Evolutionary conservation across 345 rosid genomes (phyloP), one percentile per base, ranked within the genome.

Genomic region (Zanthoxylum bungeanum): DNA sequence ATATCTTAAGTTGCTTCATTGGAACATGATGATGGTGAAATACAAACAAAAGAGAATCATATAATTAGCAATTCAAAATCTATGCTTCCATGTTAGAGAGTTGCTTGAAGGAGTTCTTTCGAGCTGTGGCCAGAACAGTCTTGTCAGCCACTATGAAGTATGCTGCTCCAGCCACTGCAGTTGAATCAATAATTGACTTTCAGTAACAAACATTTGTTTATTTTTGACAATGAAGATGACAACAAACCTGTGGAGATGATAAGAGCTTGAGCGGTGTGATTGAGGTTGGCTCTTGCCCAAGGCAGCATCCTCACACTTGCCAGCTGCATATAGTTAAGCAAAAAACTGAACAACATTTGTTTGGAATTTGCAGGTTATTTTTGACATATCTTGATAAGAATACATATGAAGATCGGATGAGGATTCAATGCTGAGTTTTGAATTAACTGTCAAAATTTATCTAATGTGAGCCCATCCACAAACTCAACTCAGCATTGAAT

Each of bases 111-210:
- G 95, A 90, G 78, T 90, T 90, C 82, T 37, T 90, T 76, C 97
- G 75, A 53, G 97, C 97, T 0, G 88, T 89, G 10, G 87, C 88
- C 69, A 94, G 79, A 75, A 94, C 87, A 40, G 98, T 92, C 92
- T 92, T 94, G 88, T 94, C 97, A 9, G 97, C 97, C 19, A 89
- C 91, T 69, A 94, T 90, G 77, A 94, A 94, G 83, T 88, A 94
- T 6, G 97, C 97, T 8, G 97, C 97, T 59, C 91, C 91, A 11
- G 97, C 87, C 81, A 81, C 97, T 87, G 86, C 21, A 76, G 30
- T 27, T 4, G 31, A 73, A 58, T 37, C 3, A 21, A 59, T 42
- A 17, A 57, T 12, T n/a, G n/a, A n/a, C n/a, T 57, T 63, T 39
- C 31, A 58, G 58, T 30, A 68, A 37, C 30, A 50, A 53, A 59